Conservation (phyloP, 1,284 basidiomycete genomes). For the Grifola frondosa region DNA sequence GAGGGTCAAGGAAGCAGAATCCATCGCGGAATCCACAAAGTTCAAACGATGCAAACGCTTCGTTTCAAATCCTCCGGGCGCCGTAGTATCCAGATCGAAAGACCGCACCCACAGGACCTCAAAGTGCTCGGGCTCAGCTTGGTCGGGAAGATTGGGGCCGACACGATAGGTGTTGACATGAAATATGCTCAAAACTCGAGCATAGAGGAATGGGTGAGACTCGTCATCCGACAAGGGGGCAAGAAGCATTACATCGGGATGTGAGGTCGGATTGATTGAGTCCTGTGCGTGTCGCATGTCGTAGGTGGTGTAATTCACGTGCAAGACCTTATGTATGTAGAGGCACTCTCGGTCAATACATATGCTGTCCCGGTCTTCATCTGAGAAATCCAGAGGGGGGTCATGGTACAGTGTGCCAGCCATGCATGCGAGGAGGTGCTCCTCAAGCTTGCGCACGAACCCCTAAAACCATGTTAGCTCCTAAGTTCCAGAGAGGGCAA, state of each 20-base stretch:
- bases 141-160: neutral
- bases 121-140: slow-evolving; percentile 12
- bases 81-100: slow-evolving; percentile 24
- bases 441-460: slow-evolving; percentile 20
- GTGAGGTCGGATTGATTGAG: slow-evolving; percentile 34
- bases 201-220: slow-evolving; percentile 24
- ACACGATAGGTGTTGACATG: slow-evolving; percentile 21
- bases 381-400: slow-evolving; percentile 17
- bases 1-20: slow-evolving; percentile 43
- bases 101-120: slow-evolving; percentile 39
- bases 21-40: slow-evolving; percentile 31
- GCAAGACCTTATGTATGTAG: slow-evolving; percentile 30
- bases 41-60: slow-evolving; percentile 32
- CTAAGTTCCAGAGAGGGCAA: too few relatives aligned
- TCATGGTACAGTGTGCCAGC: slow-evolving; percentile 6
- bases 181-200: slow-evolving; percentile 22
- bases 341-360: slow-evolving; percentile 28
- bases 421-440: slow-evolving; percentile 23
- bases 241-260: slow-evolving; percentile 37
- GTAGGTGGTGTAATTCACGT: slow-evolving; percentile 47
- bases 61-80: slow-evolving; percentile 15
- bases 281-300: slow-evolving; percentile 40
- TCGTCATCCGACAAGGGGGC: slow-evolving; percentile 19
- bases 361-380: slow-evolving; percentile 13
- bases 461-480: slow-evolving; percentile 12